Base-by-base conservation (phyloP, 805 yeast species). In the Candida michaelii region DNA sequence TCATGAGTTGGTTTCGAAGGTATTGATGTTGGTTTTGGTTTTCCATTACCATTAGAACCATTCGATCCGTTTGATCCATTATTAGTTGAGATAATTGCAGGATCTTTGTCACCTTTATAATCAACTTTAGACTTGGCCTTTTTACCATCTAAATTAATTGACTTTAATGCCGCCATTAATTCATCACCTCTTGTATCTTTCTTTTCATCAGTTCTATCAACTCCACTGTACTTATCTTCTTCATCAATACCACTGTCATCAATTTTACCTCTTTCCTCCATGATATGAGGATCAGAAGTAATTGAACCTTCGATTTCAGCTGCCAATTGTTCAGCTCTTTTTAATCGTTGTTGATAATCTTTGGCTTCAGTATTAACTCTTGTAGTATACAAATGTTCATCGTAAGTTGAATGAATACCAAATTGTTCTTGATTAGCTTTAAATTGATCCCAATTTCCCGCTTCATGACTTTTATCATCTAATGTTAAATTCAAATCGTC, bases 191-290 rank as follows among this genome's bases (percentile, higher is more conserved):
- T 71, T n/a, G 48, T 48, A 23, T 48, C 51, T n/a, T 42, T 47
- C 18, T 13, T 12, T 27, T 40, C 43, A 9, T 23, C 19, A 10
- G 30, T 11, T 55, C 93, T 78, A 45, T 76, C 82, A 34, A 89
- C 99, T 39, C 97, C 97, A 4, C 97, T 89, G 59, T 90, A 93
- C 63, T 86, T 86, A 62, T 90, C 97, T 63, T 93, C 99, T 66
- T 93, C 99, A 63, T 93, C 98, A 52, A 87, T 11, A 51, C 13
- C 95, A 96, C 85, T 78, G 56, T 87, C 96, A 59, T 87, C 96
- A 29, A 85, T 76, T 13, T 61, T 55, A 18, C 96, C 96, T 61
- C 99, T 80, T 63, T 91, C 99, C 60, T 91, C 99, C 48, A 95
- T 91, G 18, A 90, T 49, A 60, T 93, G 98, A 21, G 78, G 66